Percentiles rank a stretch among this genome's conserved stretches.
Evolutionary conservation across 129 eudicot genomes (phyloP).

Genomic region (Heracleum sosnowskyi): DNA sequence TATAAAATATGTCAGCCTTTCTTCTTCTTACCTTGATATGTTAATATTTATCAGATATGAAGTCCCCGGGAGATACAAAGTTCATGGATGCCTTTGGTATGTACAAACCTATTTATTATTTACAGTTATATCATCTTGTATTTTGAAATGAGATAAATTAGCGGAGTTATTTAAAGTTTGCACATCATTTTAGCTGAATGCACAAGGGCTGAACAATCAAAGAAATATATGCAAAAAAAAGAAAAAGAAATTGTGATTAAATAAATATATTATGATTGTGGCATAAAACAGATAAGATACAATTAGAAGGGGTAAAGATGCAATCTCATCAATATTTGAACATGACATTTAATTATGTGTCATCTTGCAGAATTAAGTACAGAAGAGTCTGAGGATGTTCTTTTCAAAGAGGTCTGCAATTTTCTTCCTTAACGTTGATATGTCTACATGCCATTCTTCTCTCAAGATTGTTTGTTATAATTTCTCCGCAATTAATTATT

Average conservation of each 20-base stretch:
- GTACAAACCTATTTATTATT: constrained; percentile 8
- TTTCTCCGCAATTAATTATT: background rate
- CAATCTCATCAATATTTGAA: constrained; percentile 4
- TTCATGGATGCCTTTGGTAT: constrained; percentile 89
- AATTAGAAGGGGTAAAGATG: background rate
- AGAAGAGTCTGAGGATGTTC: constrained; percentile 99
- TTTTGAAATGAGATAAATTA: background rate
- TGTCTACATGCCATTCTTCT: constrained; percentile 1
- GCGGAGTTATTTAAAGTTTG: background rate
- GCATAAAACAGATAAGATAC: background rate
- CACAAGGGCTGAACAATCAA: background rate
- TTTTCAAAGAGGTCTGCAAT: constrained; percentile 80
- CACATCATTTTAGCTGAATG: background rate
- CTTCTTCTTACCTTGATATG: background rate
- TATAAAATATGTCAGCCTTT: background rate
- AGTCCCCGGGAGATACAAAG: constrained; percentile 82
- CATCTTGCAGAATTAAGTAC: constrained; percentile 76
- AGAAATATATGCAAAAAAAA: background rate
- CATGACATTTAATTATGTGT: constrained; percentile 11
- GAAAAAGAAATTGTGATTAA: background rate
- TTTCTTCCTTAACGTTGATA: constrained; percentile 3
- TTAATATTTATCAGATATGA: constrained; percentile 49
- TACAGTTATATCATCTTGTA: background rate
- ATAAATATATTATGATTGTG: background rate
- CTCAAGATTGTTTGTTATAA: background rate